Percentiles rank a stretch among this genome's conserved stretches.
phyloP scores from a whole-genome alignment of 1,284 basidiomycete genomes.

The Marasmius tenuissimus region DNA sequence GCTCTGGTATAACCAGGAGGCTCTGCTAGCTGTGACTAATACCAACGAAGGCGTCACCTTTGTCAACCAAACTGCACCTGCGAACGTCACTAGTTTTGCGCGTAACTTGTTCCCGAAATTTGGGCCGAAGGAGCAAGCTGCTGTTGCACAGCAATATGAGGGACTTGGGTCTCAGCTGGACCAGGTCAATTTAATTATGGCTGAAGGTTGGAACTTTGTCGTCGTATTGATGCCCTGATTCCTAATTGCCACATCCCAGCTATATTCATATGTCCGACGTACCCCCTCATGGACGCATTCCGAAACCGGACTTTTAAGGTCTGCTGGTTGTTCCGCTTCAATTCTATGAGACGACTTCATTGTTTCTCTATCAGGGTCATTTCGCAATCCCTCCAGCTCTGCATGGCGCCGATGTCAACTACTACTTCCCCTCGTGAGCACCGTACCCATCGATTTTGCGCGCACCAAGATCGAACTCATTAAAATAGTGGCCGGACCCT shows the following conservation, averaged over 20 bases:
- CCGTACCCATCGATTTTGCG: too few relatives aligned
- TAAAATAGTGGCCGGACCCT: too few relatives aligned
- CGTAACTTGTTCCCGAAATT: slow-evolving; percentile 21
- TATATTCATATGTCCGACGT: slow-evolving; percentile 37
- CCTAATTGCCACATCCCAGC: slow-evolving; percentile 23
- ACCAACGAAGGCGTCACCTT: slow-evolving; percentile 39
- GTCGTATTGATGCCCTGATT: neutral
- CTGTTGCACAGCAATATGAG: slow-evolving; percentile 7
- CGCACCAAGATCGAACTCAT: too few relatives aligned
- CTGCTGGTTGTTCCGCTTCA: slow-evolving; percentile 28
- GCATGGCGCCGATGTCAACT: too few relatives aligned
- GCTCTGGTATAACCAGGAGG: neutral
- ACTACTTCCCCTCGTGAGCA: too few relatives aligned
- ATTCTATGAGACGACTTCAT: too few relatives aligned
- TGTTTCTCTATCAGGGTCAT: too few relatives aligned
- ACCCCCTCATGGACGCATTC: slow-evolving; percentile 19
- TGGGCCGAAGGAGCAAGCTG: slow-evolving; percentile 3
- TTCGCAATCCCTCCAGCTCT: too few relatives aligned
- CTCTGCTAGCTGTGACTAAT: slow-evolving; percentile 36
- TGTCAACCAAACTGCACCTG: neutral
- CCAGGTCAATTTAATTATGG: slow-evolving; percentile 18
- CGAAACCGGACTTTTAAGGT: slow-evolving; percentile 20
- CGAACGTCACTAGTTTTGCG: neutral
- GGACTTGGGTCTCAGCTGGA: neutral
- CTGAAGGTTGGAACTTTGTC: slow-evolving; percentile 19